A percentile compares a stretch with the other conserved stretches of the same genome.
These are phyloP conservation scores for Rhizopogon roseolus DNA, from an alignment of 768 basidiomycete genomes.

Conservation along the genomic window DNA sequence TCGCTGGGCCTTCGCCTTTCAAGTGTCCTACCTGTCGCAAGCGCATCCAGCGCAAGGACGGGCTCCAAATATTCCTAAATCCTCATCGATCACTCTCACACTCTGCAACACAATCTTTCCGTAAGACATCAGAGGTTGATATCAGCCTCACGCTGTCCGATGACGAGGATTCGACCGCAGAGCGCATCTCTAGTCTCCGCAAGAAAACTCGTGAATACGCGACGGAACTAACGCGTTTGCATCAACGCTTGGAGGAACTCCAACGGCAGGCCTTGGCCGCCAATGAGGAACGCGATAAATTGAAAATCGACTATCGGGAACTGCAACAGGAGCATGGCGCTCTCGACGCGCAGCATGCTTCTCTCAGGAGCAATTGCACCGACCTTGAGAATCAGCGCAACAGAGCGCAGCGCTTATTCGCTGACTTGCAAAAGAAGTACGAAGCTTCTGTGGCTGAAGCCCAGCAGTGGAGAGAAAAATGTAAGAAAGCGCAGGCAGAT, in stretches of 20 bases:
- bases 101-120: not conserved
- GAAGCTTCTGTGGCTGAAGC: not conserved
- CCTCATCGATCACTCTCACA: conserved; percentile 12
- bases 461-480: not conserved
- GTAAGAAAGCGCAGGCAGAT: not conserved
- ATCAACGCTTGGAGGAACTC: not conserved
- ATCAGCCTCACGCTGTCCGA: conserved; percentile 1
- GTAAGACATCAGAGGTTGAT: not conserved
- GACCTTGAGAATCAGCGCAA: not conserved
- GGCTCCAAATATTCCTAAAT: conserved; percentile 21
- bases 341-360: conserved; percentile 9
- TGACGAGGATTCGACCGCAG: not conserved
- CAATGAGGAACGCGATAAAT: not conserved
- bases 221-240: not conserved
- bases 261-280: not conserved
- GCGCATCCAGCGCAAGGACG: conserved; percentile 20
- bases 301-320: conserved; percentile 4
- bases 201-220: conserved; percentile 2
- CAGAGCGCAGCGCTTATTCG: not conserved
- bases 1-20: conserved; percentile 4
- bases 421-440: not conserved
- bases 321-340: conserved; percentile 10
- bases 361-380: not conserved
- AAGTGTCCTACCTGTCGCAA: conserved; percentile 28
- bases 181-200: not conserved